These are phyloP conservation scores for Penicillium digitatum DNA, from an alignment of 2,329 filamentous ascomycete species.

Conservation along the genomic window DNA sequence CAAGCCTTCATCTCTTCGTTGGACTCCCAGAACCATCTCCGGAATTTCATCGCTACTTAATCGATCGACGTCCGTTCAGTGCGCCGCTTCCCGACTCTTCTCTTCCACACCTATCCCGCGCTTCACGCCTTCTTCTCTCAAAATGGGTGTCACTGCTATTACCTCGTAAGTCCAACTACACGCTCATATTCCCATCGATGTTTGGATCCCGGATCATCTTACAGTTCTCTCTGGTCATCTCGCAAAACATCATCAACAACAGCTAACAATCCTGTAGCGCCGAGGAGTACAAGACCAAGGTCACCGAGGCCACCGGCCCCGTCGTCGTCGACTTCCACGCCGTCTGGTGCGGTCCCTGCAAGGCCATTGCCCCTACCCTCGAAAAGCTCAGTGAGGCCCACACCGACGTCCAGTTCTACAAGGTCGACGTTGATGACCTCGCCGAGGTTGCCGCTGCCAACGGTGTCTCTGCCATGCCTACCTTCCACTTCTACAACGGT, in stretches of 20 bases:
- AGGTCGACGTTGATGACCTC: slow-evolving; percentile 85
- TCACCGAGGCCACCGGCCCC: slow-evolving; percentile 50
- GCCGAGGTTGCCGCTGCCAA: slow-evolving; percentile 71
- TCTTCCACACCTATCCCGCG: slow-evolving; percentile 17
- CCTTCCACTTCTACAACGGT: slow-evolving; percentile 79
- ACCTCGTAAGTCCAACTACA: slow-evolving; percentile 20
- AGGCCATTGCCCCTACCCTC: slow-evolving; percentile 75
- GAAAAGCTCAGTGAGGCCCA: slow-evolving; percentile 59
- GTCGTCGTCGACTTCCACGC: slow-evolving; percentile 84
- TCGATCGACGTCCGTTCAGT: slow-evolving; percentile 33
- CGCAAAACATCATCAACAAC: not conserved
- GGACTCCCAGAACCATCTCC: slow-evolving; percentile 6
- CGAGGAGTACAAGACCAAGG: slow-evolving; percentile 55
- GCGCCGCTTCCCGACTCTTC: slow-evolving; percentile 12
- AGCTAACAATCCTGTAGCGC: slow-evolving; percentile 44
- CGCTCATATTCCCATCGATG: too few relatives aligned
- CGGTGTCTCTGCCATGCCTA: slow-evolving; percentile 85
- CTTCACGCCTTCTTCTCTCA: slow-evolving; percentile 18
- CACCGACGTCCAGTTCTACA: slow-evolving; percentile 68
- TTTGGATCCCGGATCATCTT: not conserved
- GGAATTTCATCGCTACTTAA: slow-evolving; percentile 11
- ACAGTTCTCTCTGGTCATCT: not conserved
- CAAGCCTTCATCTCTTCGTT: slow-evolving; percentile 13
- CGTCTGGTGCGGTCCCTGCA: slow-evolving; percentile 93
- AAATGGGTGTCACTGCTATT: slow-evolving; percentile 29